Percentiles rank a stretch among this genome's conserved stretches.
phyloP scores from a whole-genome alignment of 2,329 filamentous ascomycete species.

The Geosmithia flava region DNA sequence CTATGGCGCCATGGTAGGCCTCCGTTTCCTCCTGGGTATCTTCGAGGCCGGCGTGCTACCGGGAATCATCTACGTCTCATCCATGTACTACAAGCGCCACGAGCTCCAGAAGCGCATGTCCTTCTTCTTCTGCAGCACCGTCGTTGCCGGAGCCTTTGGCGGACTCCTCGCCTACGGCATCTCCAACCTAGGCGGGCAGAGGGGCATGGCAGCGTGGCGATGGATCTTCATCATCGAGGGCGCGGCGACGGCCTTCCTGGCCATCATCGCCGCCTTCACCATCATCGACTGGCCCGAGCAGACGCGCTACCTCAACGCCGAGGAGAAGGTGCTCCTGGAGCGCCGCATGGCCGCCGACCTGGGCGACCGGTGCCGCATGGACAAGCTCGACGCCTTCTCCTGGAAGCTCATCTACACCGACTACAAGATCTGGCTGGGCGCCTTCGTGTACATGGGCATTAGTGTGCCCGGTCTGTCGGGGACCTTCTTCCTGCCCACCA shows the following conservation, averaged over 20 bases:
- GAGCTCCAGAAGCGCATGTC: slow-evolving; percentile 15
- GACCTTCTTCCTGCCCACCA: slow-evolving; percentile 24
- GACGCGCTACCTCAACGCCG: slow-evolving; percentile 18
- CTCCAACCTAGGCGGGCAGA: slow-evolving; percentile 26
- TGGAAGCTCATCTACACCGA: slow-evolving; percentile 31
- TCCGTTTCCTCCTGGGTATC: slow-evolving; percentile 24
- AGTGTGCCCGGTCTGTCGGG: slow-evolving; percentile 32
- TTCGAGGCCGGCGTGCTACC: slow-evolving; percentile 28
- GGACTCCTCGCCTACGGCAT: slow-evolving; percentile 32
- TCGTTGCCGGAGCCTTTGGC: slow-evolving; percentile 27
- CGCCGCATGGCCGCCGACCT: slow-evolving; percentile 16
- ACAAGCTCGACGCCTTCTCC: slow-evolving; percentile 24
- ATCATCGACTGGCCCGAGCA: slow-evolving; percentile 25
- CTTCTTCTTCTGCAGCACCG: slow-evolving; percentile 21
- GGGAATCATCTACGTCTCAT: slow-evolving; percentile 14
- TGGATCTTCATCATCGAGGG: slow-evolving; percentile 46
- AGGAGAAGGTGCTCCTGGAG: slow-evolving; percentile 21
- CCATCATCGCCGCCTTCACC: slow-evolving; percentile 18
- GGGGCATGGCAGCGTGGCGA: slow-evolving; percentile 29
- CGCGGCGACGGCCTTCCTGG: slow-evolving; percentile 21
- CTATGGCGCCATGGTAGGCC: slow-evolving; percentile 16
- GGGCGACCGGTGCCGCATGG: slow-evolving; percentile 33
- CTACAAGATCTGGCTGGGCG: slow-evolving; percentile 23
- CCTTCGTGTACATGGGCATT: slow-evolving; percentile 20
- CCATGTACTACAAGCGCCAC: slow-evolving; percentile 16